Base-by-base conservation (phyloP, 2,329 filamentous ascomycete species). In the Pezicula neosporulosa region DNA sequence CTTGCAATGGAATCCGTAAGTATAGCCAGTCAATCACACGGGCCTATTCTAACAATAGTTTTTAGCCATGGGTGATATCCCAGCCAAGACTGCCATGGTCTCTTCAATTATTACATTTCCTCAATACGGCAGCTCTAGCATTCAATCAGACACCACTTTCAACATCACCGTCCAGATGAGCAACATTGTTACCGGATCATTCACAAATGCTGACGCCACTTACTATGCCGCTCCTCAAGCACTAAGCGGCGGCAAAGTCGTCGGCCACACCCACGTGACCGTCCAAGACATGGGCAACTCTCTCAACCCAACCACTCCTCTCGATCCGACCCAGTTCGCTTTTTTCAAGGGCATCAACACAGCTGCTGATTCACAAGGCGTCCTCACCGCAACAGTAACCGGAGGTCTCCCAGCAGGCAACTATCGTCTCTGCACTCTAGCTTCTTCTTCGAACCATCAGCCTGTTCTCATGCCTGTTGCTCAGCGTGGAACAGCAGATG, bases 1-100 rank as follows among this genome's bases (percentile, higher is more conserved):
- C 83, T 35, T 87, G 83, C 70, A 87, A 86, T 36, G 64, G 65
- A 50, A 66, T 67, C 37, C 49, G 64, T 67, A 62, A 58, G 64
- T 62, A 38, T 37, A 15, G 27, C 4, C n/a, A 19, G 9, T n/a
- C 27, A 13, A 19, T 18, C 21, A 33, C 41, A 16, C 24, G 12
- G 12, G 18, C 47, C 49, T 16, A 47, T 27, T 18, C 50, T 60
- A 44, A 62, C 9, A 9, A 10, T 33, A n/a, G n/a, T n/a, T n/a
- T 59, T 59, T 54, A 67, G 65, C 59, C 16, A 68, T 68, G 65
- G 65, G 65, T 41, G 60, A 66, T 43, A 63, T 68, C 37, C 50
- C 59, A 38, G 49, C 52, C 44, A 56, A 56, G 33, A 47, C 18
- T 24, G 44, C 52, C 21, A 56, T 56, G 54, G 52, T 56, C 16